Evolutionary conservation across 768 basidiomycete species (phyloP), one percentile per base, ranked within the genome.

Genomic region (Kwoniella dejecticola): DNA sequence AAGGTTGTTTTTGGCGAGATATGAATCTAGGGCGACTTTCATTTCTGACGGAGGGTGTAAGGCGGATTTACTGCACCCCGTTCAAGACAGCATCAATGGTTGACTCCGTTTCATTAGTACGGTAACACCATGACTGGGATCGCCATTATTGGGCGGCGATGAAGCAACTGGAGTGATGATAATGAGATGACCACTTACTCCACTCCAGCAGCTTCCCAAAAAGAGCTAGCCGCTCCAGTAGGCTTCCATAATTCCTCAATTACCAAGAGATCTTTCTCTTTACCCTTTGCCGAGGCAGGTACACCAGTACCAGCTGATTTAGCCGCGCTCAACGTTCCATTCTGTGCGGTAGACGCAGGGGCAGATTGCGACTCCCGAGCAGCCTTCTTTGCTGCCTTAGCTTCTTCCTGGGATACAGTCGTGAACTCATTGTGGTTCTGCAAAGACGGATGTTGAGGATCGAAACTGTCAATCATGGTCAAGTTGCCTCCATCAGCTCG

Each of bases 161-260:
- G n/a, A n/a, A n/a, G n/a, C n/a, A n/a, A n/a, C n/a, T n/a, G n/a
- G n/a, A n/a, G n/a, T n/a, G n/a, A n/a, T n/a, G n/a, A n/a, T n/a
- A n/a, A n/a, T n/a, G n/a, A n/a, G n/a, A n/a, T n/a, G n/a, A n/a
- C n/a, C n/a, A 82, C 85, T 63, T 66, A 89, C 90, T 84, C 85
- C 58, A 82, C 83, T 27, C 84, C 86, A 41, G 86, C 82, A 1
- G 81, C 85, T 45, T 85, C 82, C 74, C 92, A 90, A 60, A 91
- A 83, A 5, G 78, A 77, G 2, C 84, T 64, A 1, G 84, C 86
- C 4, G 71, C 68, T 40, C 83, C 82, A 70, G 86, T 83, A 10
- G 91, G 89, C 68, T 89, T 93, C 87, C 87, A 92, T 27, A 89
- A 65, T 74, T 90, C 89, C 30, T 76, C 83, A 30, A 92, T 81